Evolutionary conservation across 2,329 filamentous ascomycete species (phyloP), one percentile per base, ranked within the genome.

Genomic region (Phyllosticta paracitricarpa): DNA sequence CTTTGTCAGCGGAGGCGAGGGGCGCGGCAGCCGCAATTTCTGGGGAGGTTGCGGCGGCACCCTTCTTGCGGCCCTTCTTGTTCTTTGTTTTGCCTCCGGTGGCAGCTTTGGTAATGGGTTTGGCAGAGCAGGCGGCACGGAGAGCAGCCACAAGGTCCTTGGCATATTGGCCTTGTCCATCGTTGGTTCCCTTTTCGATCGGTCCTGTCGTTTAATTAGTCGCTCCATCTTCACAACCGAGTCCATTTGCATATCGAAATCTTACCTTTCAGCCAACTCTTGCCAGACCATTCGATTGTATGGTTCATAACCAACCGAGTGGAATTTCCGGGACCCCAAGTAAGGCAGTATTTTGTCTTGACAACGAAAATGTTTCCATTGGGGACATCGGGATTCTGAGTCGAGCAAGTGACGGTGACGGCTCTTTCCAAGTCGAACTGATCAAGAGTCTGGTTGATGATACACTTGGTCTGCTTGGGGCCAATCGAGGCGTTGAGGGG

Each of bases 241-340:
- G 19, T 7, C 19, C 19, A 22, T 22, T 22, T 25, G 63, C 69
- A 63, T 22, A 57, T 5, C 35, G 26, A 56, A 26, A 17, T 10
- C 51, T 57, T 79, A 95, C 92, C 90, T 78, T 94, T 97, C 54
- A 99, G 78, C 94, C 94, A 99, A 78, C 92, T 97, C 81, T 97
- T 99, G 68, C 92, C 92, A 3, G 88, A 87, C 95, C 95, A 99
- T 70, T 99, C 95, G 53, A 97, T 89, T 2, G 86, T 88, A 72
- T 91, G 97, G 66, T 88, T 97, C 77, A 93, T 88, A 64, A 94
- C 85, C 30, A 99, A 77, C 28, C 91, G 84, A 1, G 95, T 99
- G 51, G 85, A 79, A 69, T 96, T 96, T 64, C 86, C 87, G 57
- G 94, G 86, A 3, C 87, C 91, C 94, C 94, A 99, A 58, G 89